Evolutionary conservation across 495 filamentous ascomycete genomes (phyloP), one percentile per base, ranked within the genome.

Genomic region (Aspergillus haitiensis): DNA sequence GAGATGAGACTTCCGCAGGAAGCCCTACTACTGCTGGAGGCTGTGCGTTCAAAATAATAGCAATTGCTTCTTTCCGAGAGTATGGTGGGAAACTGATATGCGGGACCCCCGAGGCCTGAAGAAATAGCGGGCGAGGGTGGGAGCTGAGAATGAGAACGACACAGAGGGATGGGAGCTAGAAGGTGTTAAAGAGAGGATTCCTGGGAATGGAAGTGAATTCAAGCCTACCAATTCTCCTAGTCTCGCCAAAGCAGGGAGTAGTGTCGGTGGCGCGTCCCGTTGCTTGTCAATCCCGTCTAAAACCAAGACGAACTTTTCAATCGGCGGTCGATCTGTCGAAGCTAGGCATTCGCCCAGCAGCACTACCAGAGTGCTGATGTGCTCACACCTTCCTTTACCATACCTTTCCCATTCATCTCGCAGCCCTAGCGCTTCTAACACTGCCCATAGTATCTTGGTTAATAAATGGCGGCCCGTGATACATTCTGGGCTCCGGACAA

Each of bases 271-370:
- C 8, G 88, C 83, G 58, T 98, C 95, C 64, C 90, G 77, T 73
- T 95, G 92, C 47, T 79, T 83, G 69, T 98, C 94, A 56, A 97
- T 90, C n/a, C 86, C 90, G 74, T 98, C 95, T 58, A 97, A 83
- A 33, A 95, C 91, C 37, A 97, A 71, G 31, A 93, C 86, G 69
- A 96, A 92, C 65, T 84, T 85, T 36, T 74, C 66, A 27, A 45
- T 39, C 6, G 37, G 36, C 71, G 75, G 56, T n/a, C 36, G 52
- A 9, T 64, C 32, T 37, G 59, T 58, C 13, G 73, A 57, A 32
- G 68, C 70, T 69, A 78, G 52, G 65, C 78, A 70, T 78, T 84
- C 70, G 80, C 74, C 71, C 42, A 97, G 72, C 62, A 90, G 83
- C 50, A 91, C 88, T 2, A 82, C 82, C 35, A 98, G 79, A 32